These are phyloP conservation scores for Candida taoyuanica DNA, from an alignment of 805 yeast species.

Conservation along the genomic window DNA sequence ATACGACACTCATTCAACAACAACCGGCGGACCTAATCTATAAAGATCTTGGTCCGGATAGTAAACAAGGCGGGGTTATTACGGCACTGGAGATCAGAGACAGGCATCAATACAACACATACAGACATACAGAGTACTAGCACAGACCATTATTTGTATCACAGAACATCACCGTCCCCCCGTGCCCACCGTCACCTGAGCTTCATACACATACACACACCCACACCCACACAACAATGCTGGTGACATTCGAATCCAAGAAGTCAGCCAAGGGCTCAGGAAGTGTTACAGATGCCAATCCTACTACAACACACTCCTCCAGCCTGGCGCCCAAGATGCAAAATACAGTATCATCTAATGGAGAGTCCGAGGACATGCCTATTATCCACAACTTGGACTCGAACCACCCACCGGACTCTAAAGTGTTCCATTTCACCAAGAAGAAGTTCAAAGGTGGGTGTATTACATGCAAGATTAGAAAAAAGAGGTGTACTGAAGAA, in stretches of 20 bases:
- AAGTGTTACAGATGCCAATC: not conserved
- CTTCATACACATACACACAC: not conserved
- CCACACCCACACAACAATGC: constrained; percentile 10
- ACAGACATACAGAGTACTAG: no score
- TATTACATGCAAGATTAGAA: constrained; percentile 61
- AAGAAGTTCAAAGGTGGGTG: constrained; percentile 57
- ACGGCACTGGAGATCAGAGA: no score
- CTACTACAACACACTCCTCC: no score
- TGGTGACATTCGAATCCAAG: constrained; percentile 26
- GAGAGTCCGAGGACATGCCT: constrained; percentile 9
- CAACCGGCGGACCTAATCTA: no score
- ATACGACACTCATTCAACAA: no score
- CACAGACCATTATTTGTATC: no score
- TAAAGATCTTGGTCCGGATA: no score
- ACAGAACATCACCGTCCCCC: no score
- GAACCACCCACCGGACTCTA: constrained; percentile 18
- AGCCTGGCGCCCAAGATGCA: no score
- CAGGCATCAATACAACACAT: not conserved
- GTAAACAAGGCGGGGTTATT: no score
- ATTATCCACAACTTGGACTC: constrained; percentile 19
- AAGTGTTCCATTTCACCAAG: constrained; percentile 24
- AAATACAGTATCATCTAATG: not conserved
- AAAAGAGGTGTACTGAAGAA: constrained; percentile 72
- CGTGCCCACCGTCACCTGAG: not conserved
- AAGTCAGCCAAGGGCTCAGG: constrained; percentile 4